A percentile compares a stretch with the other conserved stretches of the same genome.
phyloP scores from a whole-genome alignment of 2,329 filamentous ascomycete genomes.

The Penicillium freii region DNA sequence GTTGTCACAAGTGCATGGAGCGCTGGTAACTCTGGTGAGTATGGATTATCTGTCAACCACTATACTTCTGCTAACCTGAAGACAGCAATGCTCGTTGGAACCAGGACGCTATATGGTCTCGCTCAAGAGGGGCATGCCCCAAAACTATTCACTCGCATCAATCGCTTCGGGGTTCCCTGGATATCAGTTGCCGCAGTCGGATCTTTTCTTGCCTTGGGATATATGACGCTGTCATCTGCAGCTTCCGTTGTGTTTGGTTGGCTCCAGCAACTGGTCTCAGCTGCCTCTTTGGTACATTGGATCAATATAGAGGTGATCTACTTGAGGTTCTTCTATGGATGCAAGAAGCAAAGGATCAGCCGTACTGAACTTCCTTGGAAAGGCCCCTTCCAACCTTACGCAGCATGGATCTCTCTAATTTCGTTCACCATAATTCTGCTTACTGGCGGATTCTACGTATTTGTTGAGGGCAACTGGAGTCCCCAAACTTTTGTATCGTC shows the following conservation, averaged over 20 bases:
- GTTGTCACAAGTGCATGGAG: constrained; percentile 30
- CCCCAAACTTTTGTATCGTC: constrained; percentile 61
- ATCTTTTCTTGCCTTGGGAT: constrained; percentile 59
- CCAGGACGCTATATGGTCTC: constrained; percentile 36
- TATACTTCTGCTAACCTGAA: background rate
- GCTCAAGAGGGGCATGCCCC: constrained; percentile 38
- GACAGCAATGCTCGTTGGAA: constrained; percentile 28
- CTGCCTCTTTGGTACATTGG: constrained; percentile 52
- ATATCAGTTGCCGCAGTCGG: constrained; percentile 49
- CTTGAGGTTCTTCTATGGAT: constrained; percentile 51
- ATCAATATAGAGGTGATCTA: constrained; percentile 57
- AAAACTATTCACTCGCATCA: constrained; percentile 30
- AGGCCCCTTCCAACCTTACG: constrained; percentile 56
- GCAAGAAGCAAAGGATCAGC: constrained; percentile 35
- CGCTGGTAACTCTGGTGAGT: constrained; percentile 37
- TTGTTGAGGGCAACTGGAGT: constrained; percentile 15
- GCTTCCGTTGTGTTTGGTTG: constrained; percentile 62
- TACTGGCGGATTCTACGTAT: constrained; percentile 62
- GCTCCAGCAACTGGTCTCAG: constrained; percentile 59
- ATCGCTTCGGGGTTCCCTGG: constrained; percentile 53
- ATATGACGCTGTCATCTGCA: constrained; percentile 58
- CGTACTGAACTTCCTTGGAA: constrained; percentile 46
- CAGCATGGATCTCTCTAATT: constrained; percentile 54
- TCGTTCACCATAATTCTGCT: constrained; percentile 57
- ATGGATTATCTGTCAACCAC: background rate